Conservation (phyloP, 106 monocot genomes). For the Narthecium ossifragum region DNA sequence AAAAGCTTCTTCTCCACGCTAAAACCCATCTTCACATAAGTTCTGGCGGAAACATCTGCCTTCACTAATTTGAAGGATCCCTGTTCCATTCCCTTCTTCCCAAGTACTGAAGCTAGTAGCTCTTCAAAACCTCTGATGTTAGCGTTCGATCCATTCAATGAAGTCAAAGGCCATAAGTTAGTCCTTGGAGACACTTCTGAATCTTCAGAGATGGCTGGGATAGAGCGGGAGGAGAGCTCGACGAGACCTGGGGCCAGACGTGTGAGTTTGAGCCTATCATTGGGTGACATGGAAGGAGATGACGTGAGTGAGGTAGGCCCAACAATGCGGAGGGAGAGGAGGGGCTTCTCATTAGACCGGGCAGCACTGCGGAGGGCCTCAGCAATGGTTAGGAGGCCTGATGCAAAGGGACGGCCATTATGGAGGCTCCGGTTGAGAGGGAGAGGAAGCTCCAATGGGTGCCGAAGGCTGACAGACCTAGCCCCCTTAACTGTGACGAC, state of each 20-base stretch:
- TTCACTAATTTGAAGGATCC: slow-evolving; percentile 69
- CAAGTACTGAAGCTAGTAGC: slow-evolving; percentile 70
- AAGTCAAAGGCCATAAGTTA: slow-evolving; percentile 71
- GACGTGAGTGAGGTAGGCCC: slow-evolving; percentile 85
- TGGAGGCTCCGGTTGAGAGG: slow-evolving; percentile 63
- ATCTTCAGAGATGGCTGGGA: slow-evolving; percentile 23
- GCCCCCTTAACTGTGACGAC: slow-evolving; percentile 83
- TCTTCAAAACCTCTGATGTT: slow-evolving; percentile 77
- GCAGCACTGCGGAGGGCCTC: slow-evolving; percentile 59
- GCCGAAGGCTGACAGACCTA: slow-evolving; percentile 67
- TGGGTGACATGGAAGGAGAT: slow-evolving; percentile 38
- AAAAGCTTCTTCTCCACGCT: slow-evolving; percentile 43
- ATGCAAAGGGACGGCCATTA: slow-evolving; percentile 24
- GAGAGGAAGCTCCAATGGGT: slow-evolving; percentile 75
- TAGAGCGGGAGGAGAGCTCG: slow-evolving; percentile 62
- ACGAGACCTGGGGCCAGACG: slow-evolving; percentile 84
- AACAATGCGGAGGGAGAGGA: slow-evolving; percentile 72
- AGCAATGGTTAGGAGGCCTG: slow-evolving; percentile 63
- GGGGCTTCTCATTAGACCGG: slow-evolving; percentile 49
- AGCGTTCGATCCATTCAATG: slow-evolving; percentile 60
- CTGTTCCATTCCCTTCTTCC: slow-evolving; percentile 49
- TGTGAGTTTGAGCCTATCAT: slow-evolving; percentile 80
- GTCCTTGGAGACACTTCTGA: slow-evolving; percentile 5
- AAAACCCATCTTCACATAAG: slow-evolving; percentile 81
- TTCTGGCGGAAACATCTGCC: slow-evolving; percentile 67